phyloP scores from a whole-genome alignment of 2,329 filamentous ascomycete species.

The Emmonsia crescens region DNA sequence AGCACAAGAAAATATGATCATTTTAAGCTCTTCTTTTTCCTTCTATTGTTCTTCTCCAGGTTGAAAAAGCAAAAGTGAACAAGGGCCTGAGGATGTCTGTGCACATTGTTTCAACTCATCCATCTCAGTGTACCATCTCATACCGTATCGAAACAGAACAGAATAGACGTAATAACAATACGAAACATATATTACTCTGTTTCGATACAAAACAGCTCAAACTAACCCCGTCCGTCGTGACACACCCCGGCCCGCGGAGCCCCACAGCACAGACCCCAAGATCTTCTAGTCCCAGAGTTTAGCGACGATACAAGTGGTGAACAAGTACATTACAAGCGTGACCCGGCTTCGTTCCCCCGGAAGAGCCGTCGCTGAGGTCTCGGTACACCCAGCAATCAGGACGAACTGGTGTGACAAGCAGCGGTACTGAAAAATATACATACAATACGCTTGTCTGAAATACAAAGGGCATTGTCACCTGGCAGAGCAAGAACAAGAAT shows the following conservation, averaged over 20 bases:
- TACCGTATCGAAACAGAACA: background rate
- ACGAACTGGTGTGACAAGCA: background rate
- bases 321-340: background rate
- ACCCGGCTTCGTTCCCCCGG: background rate
- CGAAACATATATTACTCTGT: background rate
- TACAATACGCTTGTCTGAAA: background rate
- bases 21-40: background rate
- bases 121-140: background rate
- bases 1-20: too few species aligned
- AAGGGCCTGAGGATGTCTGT: too few species aligned
- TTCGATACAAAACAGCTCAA: background rate
- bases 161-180: background rate
- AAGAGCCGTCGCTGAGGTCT: background rate
- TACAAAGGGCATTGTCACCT: too few species aligned
- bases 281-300: background rate
- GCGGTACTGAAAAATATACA: background rate
- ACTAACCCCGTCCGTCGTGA: too few species aligned
- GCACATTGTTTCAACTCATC: too few species aligned
- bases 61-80: too few species aligned
- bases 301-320: background rate
- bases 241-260: background rate
- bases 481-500: too few species aligned
- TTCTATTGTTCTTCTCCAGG: background rate
- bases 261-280: background rate
- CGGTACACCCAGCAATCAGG: background rate